phyloP scores from a whole-genome alignment of 768 basidiomycete genomes.

The Trametes gibbosa region DNA sequence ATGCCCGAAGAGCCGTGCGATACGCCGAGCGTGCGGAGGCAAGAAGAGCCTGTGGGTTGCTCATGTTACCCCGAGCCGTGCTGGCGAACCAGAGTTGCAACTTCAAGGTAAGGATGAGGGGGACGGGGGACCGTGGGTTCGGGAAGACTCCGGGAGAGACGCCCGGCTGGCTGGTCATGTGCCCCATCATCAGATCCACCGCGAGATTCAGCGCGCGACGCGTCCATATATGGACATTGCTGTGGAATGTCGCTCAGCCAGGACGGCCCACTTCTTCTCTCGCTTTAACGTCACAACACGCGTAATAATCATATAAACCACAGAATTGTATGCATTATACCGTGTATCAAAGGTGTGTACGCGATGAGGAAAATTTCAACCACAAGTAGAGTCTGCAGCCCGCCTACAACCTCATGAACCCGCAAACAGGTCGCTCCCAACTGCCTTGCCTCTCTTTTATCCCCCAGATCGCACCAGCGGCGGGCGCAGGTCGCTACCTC shows the following conservation, averaged over 20 bases:
- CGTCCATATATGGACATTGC: slow-evolving; percentile 28
- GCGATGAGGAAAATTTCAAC: slow-evolving; percentile 7
- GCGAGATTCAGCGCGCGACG: slow-evolving; percentile 29
- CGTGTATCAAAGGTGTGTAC: background rate
- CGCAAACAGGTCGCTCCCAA: slow-evolving; percentile 2
- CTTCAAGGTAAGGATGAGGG: too few species aligned
- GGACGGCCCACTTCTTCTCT: slow-evolving; percentile 15
- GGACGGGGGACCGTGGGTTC: background rate
- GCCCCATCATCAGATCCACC: slow-evolving; percentile 24
- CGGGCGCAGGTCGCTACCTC: background rate
- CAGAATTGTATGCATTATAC: background rate
- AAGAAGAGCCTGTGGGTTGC: slow-evolving; percentile 37
- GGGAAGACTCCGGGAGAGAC: background rate
- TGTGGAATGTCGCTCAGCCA: slow-evolving; percentile 19
- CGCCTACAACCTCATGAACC: slow-evolving; percentile 9
- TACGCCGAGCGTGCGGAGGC: slow-evolving; percentile 75
- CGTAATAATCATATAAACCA: background rate
- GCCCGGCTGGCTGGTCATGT: slow-evolving; percentile 11
- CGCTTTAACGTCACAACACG: background rate
- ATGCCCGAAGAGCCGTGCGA: slow-evolving; percentile 65
- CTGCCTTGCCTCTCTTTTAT: background rate
- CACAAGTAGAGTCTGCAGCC: slow-evolving; percentile 6
- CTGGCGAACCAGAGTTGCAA: too few species aligned
- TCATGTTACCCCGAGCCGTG: slow-evolving; percentile 23
- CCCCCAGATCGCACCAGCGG: background rate